Evolutionary conservation across 2,329 filamentous ascomycete genomes (phyloP).

Genomic region (Neofusicoccum umdonicola): DNA sequence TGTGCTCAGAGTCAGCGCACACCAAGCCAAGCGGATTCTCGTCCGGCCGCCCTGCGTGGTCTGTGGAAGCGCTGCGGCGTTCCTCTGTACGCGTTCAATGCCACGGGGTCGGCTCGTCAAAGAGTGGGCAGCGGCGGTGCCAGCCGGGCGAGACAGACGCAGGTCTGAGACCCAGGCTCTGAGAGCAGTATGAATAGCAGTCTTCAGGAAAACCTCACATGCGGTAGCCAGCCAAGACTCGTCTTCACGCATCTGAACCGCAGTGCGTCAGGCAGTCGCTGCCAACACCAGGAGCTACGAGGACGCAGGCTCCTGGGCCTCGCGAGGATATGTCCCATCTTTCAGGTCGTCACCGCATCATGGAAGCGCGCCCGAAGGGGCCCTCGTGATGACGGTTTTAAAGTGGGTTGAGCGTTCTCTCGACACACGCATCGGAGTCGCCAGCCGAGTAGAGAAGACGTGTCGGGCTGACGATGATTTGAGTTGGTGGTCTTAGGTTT

Average conservation of each 20-base stretch:
- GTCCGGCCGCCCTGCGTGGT: neutral
- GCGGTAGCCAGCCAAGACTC: neutral
- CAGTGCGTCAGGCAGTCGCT: neutral
- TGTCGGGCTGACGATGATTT: slow-evolving; percentile 68
- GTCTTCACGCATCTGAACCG: neutral
- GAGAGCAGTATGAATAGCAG: neutral
- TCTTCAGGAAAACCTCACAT: neutral
- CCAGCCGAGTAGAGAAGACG: slow-evolving; percentile 58
- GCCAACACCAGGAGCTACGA: neutral
- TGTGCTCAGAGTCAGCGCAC: neutral
- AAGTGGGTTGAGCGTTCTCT: slow-evolving; percentile 64
- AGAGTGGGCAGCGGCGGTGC: neutral
- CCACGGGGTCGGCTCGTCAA: neutral
- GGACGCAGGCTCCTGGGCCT: neutral
- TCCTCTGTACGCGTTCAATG: neutral
- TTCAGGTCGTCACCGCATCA: slow-evolving; percentile 68
- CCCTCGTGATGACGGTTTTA: slow-evolving; percentile 84
- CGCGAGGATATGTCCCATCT: slow-evolving; percentile 54
- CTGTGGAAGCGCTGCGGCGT: neutral
- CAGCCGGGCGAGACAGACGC: neutral
- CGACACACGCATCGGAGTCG: slow-evolving; percentile 70
- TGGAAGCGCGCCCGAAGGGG: slow-evolving; percentile 58
- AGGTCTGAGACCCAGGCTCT: neutral
- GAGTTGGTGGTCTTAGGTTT: slow-evolving; percentile 67
- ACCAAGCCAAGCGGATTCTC: neutral